These are phyloP conservation scores for Aureobasidium sp. DNA, from an alignment of 2,329 filamentous ascomycete genomes.

Conservation along the genomic window DNA sequence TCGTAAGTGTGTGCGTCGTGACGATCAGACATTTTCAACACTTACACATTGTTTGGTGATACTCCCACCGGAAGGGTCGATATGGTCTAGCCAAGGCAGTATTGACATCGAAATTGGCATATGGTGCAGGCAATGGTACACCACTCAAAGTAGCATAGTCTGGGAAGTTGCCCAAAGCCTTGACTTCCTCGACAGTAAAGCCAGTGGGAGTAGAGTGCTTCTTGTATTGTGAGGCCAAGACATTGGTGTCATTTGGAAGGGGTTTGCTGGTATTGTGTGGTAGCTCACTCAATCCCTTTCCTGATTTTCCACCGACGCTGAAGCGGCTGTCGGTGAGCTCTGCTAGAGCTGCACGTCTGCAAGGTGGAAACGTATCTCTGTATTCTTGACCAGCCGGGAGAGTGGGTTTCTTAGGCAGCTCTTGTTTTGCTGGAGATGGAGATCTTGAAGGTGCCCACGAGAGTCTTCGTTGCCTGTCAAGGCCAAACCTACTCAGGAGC, in stretches of 20 bases:
- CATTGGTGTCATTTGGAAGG: constrained; percentile 22
- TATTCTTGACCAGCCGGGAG: constrained; percentile 29
- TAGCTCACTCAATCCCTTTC: constrained; percentile 23
- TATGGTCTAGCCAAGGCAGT: constrained; percentile 68
- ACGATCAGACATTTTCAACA: constrained; percentile 18
- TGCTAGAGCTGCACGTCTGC: constrained; percentile 41
- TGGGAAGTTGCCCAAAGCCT: constrained; percentile 66
- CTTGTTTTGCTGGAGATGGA: constrained; percentile 44
- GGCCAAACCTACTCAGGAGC: constrained; percentile 33
- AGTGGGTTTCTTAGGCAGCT: constrained; percentile 22
- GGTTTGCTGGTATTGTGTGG: constrained; percentile 20
- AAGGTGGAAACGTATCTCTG: constrained; percentile 47
- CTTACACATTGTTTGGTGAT: constrained; percentile 89
- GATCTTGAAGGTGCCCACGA: constrained; percentile 48
- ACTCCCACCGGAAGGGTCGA: constrained; percentile 73
- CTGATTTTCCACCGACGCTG: constrained; percentile 24
- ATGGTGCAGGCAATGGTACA: constrained; percentile 61
- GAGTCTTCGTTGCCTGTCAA: constrained; percentile 39
- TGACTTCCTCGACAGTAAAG: constrained; percentile 63
- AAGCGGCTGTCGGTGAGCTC: constrained; percentile 26
- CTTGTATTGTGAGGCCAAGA: constrained; percentile 19
- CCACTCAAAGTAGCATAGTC: constrained; percentile 70
- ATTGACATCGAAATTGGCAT: constrained; percentile 58
- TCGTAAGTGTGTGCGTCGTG: not conserved
- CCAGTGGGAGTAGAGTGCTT: constrained; percentile 52